Base-by-base conservation (phyloP, 441 rosid species). In the Melastoma candidum region DNA sequence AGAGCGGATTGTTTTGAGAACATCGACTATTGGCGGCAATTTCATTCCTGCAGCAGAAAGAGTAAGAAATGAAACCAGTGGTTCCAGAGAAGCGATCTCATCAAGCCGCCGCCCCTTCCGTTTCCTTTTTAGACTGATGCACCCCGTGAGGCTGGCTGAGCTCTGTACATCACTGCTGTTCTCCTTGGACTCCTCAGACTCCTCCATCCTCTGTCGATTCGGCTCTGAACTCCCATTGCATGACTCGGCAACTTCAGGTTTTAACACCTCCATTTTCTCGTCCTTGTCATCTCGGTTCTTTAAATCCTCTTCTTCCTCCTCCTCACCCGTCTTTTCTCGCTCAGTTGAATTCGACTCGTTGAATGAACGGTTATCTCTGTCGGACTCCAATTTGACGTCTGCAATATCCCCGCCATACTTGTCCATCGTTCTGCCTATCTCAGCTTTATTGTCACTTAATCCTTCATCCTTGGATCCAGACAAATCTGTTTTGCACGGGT, bases 81-180 rank as follows among this genome's bases (percentile, higher is more conserved):
- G n/a, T 17, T 32, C 64, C 50, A 17, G 59, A 60, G 58, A 48
- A 68, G 57, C 45, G 32, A 58, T 60, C 65, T 64, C 71, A 47
- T 45, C 60, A 14, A 24, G 61, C 52, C 66, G 56, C 12, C 67
- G 61, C 14, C 61, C 61, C 61, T 56, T 49, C 58, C 52, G 53
- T 53, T 57, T 56, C 63, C 60, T 60, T 43, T 60, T 70, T 8
- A 32, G 8, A 4, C 63, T 63, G 44, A 27, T 52, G 45, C 32
- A 29, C 9, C 43, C n/a, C 10, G 61, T 78, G 48, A 48, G 48
- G 48, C 70, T 70, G 36, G 72, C 76, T 51, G 83, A 80, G 68
- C 81, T 83, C 69, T 74, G 84, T 46, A 77, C 80, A 49, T 80
- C 84, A 66, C 80, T 76, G 71, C 71, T 80, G 59, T 71, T 54